Evolutionary conservation across 1,284 basidiomycete species (phyloP).

Genomic region (Erythrobasidium hasegawianum): DNA sequence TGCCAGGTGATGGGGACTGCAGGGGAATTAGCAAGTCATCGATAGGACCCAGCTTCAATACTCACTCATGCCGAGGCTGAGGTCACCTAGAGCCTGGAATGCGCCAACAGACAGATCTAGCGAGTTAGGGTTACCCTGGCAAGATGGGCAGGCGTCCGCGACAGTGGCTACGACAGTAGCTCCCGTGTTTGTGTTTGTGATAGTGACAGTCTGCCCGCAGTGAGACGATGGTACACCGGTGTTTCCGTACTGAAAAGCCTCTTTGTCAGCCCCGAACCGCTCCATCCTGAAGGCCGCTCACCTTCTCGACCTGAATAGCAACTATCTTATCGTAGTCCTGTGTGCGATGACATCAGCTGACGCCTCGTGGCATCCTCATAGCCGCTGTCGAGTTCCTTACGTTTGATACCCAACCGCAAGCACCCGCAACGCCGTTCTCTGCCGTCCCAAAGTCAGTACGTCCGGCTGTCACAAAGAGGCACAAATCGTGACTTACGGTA

Average conservation of each 20-base stretch:
- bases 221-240: conserved; percentile 54
- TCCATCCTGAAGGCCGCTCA: too few relatives aligned
- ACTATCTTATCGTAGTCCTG: conserved; percentile 64
- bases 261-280: conserved; percentile 40
- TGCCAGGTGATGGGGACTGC: conserved; percentile 33
- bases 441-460: conserved; percentile 21
- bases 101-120: conserved; percentile 68
- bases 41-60: not conserved
- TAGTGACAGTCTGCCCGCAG: conserved; percentile 63
- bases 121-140: conserved; percentile 49
- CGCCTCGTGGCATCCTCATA: too few relatives aligned
- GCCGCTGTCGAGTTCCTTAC: too few relatives aligned
- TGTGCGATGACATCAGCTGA: too few relatives aligned
- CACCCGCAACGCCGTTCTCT: conserved; percentile 25
- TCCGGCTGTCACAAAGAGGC: too few relatives aligned
- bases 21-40: not conserved
- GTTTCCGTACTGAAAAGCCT: conserved; percentile 56
- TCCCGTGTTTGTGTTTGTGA: conserved; percentile 56
- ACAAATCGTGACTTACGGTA: not conserved
- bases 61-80: conserved; percentile 41
- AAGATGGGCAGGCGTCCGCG: conserved; percentile 76
- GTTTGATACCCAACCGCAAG: conserved; percentile 56
- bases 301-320: conserved; percentile 57
- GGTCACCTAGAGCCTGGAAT: conserved; percentile 61
- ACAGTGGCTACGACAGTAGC: conserved; percentile 32